Percentiles rank a stretch among this genome's conserved stretches.
Evolutionary conservation across 768 basidiomycete species (phyloP).

Genomic region (Podaxis sp.): DNA sequence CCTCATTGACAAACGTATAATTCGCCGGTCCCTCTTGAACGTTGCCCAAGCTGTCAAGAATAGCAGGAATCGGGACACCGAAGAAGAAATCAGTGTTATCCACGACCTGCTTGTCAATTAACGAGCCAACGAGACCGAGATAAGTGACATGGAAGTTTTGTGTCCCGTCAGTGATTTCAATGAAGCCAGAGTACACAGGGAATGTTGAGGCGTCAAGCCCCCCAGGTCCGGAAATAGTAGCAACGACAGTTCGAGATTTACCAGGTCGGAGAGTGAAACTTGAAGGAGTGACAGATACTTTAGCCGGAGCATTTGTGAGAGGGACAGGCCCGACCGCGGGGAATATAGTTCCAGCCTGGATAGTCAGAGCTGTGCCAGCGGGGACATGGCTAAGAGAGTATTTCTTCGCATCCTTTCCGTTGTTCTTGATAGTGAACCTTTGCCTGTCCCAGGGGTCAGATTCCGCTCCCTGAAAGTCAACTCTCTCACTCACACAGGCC

Average conservation of each 20-base stretch:
- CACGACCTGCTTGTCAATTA: conserved; percentile 47
- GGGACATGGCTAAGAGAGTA: conserved; percentile 54
- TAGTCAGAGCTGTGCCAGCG: conserved; percentile 54
- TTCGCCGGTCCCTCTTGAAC: conserved; percentile 37
- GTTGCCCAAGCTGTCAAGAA: conserved; percentile 39
- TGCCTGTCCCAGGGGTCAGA: conserved; percentile 29
- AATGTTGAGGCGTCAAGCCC: conserved; percentile 41
- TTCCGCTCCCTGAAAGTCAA: conserved; percentile 8
- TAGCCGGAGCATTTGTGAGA: conserved; percentile 40
- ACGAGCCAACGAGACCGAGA: conserved; percentile 37
- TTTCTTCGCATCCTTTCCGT: conserved; percentile 35
- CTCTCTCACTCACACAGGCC: conserved; percentile 31
- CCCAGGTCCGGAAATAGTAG: conserved; percentile 43
- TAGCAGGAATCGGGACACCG: conserved; percentile 39
- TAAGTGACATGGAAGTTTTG: conserved; percentile 43
- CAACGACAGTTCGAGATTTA: conserved; percentile 34
- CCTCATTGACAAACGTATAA: conserved; percentile 42
- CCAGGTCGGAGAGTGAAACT: conserved; percentile 46
- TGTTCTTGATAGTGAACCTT: conserved; percentile 49
- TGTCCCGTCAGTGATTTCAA: conserved; percentile 37
- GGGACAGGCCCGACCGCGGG: conserved; percentile 47
- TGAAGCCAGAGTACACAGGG: conserved; percentile 60
- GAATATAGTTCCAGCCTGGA: conserved; percentile 37
- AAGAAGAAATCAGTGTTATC: conserved; percentile 49
- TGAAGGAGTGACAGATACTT: conserved; percentile 41